Conservation (phyloP, 1,284 basidiomycete species). For the Testicularia cyperi region DNA sequence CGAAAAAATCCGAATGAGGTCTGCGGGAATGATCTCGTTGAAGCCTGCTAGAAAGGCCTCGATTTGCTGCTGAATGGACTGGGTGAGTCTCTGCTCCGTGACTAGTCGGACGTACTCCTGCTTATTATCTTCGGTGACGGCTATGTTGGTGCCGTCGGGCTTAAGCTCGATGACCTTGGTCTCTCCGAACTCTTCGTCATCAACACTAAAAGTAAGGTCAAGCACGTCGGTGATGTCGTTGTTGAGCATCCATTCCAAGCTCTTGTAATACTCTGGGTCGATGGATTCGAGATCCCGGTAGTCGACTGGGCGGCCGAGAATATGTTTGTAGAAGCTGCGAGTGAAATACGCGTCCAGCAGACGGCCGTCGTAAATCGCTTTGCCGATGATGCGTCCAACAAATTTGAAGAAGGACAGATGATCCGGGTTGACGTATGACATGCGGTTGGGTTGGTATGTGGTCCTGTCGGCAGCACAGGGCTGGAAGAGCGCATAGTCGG, state of each 20-base stretch:
- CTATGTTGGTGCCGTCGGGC: slow-evolving; percentile 46
- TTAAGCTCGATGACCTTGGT: slow-evolving; percentile 56
- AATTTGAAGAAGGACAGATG: slow-evolving; percentile 98
- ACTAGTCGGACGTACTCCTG: slow-evolving; percentile 91
- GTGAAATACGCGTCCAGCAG: slow-evolving; percentile 93
- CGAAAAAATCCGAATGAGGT: slow-evolving; percentile 72
- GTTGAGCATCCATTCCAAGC: slow-evolving; percentile 62
- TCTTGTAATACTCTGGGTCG: slow-evolving; percentile 78
- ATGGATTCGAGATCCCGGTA: slow-evolving; percentile 57
- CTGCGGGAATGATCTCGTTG: slow-evolving; percentile 83
- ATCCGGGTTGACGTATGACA: slow-evolving; percentile 79
- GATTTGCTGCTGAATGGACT: slow-evolving; percentile 70
- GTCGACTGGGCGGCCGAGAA: slow-evolving; percentile 55
- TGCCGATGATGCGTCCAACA: slow-evolving; percentile 91
- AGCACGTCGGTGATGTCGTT: slow-evolving; percentile 69
- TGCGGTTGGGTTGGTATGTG: slow-evolving; percentile 95
- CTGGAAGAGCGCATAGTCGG: slow-evolving; percentile 97
- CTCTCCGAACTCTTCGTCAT: slow-evolving; percentile 72
- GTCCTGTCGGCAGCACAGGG: slow-evolving; percentile 81
- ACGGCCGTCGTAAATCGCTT: slow-evolving; percentile 91
- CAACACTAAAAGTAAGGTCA: slow-evolving; percentile 85
- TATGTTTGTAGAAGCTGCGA: slow-evolving; percentile 64
- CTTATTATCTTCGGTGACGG: slow-evolving; percentile 78
- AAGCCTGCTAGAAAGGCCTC: slow-evolving; percentile 87
- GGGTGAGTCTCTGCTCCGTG: slow-evolving; percentile 85